These are phyloP conservation scores for Sugiyamaella novakii DNA, from an alignment of 1,139 yeast species.

Conservation along the genomic window DNA sequence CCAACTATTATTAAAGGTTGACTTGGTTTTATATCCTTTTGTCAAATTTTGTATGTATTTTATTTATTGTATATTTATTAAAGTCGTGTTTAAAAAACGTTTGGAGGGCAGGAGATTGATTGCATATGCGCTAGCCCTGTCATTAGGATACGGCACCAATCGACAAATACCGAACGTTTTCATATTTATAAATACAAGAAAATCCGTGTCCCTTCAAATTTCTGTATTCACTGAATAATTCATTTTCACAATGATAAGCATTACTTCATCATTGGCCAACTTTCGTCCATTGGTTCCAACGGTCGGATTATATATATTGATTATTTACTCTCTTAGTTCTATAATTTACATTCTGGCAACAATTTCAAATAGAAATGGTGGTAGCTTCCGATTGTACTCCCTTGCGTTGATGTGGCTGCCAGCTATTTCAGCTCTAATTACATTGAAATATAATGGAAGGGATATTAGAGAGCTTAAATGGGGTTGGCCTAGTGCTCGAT, in stretches of 20 bases:
- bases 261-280: no score
- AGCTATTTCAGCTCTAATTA: slow-evolving; percentile 2
- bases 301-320: not conserved
- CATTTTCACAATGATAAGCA: no score
- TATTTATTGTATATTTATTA: slow-evolving; percentile 17
- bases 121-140: not conserved
- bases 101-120: not conserved
- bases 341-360: slow-evolving; percentile 4
- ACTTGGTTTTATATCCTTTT: slow-evolving; percentile 2
- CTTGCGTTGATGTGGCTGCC: slow-evolving; percentile 13
- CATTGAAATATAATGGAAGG: not conserved
- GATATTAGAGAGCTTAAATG: slow-evolving; percentile 8
- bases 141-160: not conserved
- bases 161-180: no score
- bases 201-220: no score
- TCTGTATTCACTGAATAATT: no score
- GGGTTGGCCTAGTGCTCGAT: slow-evolving; percentile 11
- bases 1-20: slow-evolving; percentile 5
- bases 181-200: no score
- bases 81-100: slow-evolving; percentile 2
- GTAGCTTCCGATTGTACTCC: slow-evolving; percentile 1
- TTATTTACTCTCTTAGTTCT: not conserved
- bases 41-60: slow-evolving; percentile 17
- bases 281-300: slow-evolving; percentile 1
- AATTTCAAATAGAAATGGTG: slow-evolving; percentile 8